Conservation (phyloP, 1,139 yeast species). For the Pichia sp. region DNA sequence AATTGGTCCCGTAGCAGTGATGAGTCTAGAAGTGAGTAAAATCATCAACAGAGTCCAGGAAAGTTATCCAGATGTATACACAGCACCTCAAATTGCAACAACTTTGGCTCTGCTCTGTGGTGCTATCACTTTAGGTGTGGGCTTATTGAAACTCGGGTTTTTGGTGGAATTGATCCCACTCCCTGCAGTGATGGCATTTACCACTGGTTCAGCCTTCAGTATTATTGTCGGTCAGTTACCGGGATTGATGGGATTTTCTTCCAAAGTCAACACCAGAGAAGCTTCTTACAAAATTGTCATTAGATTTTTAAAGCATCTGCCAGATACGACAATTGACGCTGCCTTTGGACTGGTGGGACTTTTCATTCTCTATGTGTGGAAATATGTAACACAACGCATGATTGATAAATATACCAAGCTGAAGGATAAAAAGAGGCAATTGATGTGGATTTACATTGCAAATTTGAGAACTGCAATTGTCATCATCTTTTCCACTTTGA, state of each 20-base stretch:
- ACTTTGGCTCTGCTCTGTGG: slow-evolving; percentile 77
- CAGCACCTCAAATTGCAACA: slow-evolving; percentile 70
- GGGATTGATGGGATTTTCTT: slow-evolving; percentile 68
- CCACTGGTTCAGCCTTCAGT: slow-evolving; percentile 88
- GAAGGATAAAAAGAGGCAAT: slow-evolving; percentile 41
- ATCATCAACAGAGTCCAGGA: slow-evolving; percentile 60
- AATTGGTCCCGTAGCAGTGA: slow-evolving; percentile 96
- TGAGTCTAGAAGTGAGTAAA: slow-evolving; percentile 81
- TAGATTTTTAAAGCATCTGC: slow-evolving; percentile 63
- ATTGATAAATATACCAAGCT: slow-evolving; percentile 59
- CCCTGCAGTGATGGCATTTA: slow-evolving; percentile 92
- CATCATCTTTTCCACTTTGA: slow-evolving; percentile 67
- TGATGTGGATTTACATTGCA: slow-evolving; percentile 55
- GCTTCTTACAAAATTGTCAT: slow-evolving; percentile 66
- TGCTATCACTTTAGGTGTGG: slow-evolving; percentile 73
- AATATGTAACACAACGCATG: slow-evolving; percentile 45
- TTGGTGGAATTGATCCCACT: slow-evolving; percentile 81
- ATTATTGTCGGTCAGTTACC: slow-evolving; percentile 85
- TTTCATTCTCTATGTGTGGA: slow-evolving; percentile 61
- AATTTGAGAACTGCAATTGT: slow-evolving; percentile 79
- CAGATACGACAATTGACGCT: slow-evolving; percentile 64
- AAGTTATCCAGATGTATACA: slow-evolving; percentile 28
- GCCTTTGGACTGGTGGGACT: slow-evolving; percentile 81
- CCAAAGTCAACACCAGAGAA: slow-evolving; percentile 59
- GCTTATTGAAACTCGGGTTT: slow-evolving; percentile 78